Evolutionary conservation across 148 eudicot species (phyloP).

Genomic region (Arbutus unedo): DNA sequence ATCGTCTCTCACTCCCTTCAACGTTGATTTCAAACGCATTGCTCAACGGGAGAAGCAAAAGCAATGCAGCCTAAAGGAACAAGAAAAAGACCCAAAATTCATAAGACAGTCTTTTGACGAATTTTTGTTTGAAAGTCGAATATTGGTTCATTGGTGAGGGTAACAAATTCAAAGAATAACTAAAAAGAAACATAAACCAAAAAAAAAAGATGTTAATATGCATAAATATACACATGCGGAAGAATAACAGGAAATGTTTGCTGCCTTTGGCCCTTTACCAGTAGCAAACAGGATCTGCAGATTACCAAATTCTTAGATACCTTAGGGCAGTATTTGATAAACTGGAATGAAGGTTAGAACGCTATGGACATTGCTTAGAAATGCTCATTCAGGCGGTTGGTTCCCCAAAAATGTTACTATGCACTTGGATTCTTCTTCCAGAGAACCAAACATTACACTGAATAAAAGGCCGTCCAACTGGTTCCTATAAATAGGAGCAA

Average conservation of each 20-base stretch:
- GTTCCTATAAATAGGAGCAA: too few relatives aligned
- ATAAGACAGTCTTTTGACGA: neutral
- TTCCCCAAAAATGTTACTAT: neutral
- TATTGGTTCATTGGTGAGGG: neutral
- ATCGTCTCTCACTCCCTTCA: conserved; percentile 34
- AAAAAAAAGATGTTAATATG: neutral
- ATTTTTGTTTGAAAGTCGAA: neutral
- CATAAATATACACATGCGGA: too few relatives aligned
- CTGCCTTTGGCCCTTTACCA: neutral
- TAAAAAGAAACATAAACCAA: neutral
- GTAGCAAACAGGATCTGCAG: neutral
- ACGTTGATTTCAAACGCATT: conserved; percentile 25
- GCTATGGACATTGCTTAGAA: neutral
- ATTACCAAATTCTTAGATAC: neutral
- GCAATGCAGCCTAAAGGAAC: conserved; percentile 38
- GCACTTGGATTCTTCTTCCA: neutral
- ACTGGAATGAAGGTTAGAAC: neutral
- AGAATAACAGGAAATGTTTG: neutral
- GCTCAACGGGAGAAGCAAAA: conserved; percentile 35
- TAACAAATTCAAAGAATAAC: neutral
- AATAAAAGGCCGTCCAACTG: neutral
- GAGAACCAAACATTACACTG: too few relatives aligned
- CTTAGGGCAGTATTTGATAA: neutral
- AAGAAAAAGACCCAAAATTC: neutral
- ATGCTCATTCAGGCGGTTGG: neutral